Evolutionary conservation across 352 stramenopile genomes (phyloP), one percentile per base, ranked within the genome.

Genomic region (Pythium dissimile): DNA sequence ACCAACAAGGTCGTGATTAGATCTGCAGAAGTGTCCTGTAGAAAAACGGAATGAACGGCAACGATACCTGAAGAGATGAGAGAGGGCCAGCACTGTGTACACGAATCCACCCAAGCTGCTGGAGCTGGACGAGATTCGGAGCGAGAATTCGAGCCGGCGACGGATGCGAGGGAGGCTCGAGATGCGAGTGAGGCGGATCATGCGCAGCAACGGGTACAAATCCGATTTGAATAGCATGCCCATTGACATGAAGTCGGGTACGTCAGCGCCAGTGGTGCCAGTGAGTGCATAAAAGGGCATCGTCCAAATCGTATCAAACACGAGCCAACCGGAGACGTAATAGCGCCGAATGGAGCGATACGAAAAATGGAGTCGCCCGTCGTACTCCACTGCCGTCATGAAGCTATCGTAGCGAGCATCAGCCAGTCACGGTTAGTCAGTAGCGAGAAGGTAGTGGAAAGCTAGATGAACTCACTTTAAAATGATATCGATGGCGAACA

Each of bases 51-150:
- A n/a, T n/a, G n/a, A n/a, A n/a, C n/a, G n/a, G n/a, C n/a, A n/a
- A n/a, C n/a, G n/a, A 24, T 59, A 79, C 71, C 72, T 90, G 59
- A 93, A 88, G n/a, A 88, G 70, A 41, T 93, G 83, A n/a, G 83
- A 89, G 31, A 93, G 77, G 5, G 76, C 66, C 8, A 93, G 23
- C 3, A 93, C 83, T 2, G 80, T 69, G 46, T 79, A 89, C 44
- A 88, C 47, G 69, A 91, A 93, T 46, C 80, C 83, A 5, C 77
- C 77, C 6, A 93, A 71, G 26, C 80, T 86, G 49, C 80, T 89
- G 21, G 86, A 79, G 64, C 73, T 91, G 32, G 83, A 91, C 5
- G 80, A 82, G 47, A 93, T 89, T 18, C 88, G 69, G 9, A 93
- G 54, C 12, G 83, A 89, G 39, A 83, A 84, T 53, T 91, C 79